phyloP scores from a whole-genome alignment of 495 filamentous ascomycete species.

The Neurospora tetraspora region DNA sequence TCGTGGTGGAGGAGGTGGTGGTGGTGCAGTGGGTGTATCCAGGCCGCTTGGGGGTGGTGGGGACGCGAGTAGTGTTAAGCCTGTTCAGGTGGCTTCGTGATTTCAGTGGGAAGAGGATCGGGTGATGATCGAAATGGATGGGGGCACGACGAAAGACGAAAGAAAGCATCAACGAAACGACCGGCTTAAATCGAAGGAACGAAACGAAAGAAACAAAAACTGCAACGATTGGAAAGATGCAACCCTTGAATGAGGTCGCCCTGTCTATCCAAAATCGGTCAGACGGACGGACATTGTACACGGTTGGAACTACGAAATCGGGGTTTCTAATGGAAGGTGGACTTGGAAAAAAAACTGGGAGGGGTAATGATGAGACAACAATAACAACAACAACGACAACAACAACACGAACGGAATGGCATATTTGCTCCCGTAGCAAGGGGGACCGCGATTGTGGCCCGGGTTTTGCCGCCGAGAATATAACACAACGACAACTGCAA shows the following conservation, averaged over 20 bases:
- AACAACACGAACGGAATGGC: neutral
- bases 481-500: neutral
- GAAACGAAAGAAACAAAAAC: neutral
- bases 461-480: neutral
- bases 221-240: neutral
- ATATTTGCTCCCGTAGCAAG: neutral
- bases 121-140: neutral
- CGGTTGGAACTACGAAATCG: neutral
- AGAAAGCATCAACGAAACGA: neutral
- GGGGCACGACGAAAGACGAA: neutral
- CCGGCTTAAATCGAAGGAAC: neutral
- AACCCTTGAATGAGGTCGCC: neutral
- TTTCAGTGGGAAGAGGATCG: neutral
- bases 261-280: neutral
- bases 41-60: neutral
- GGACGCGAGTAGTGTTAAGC: neutral
- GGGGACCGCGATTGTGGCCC: neutral
- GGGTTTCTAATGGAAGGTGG: neutral
- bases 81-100: neutral
- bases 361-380: neutral
- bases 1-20: neutral
- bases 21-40: neutral
- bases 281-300: neutral
- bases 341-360: neutral
- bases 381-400: neutral